Evolutionary conservation across 768 basidiomycete species (phyloP).

Genomic region (Phlegmacium glaucopus): DNA sequence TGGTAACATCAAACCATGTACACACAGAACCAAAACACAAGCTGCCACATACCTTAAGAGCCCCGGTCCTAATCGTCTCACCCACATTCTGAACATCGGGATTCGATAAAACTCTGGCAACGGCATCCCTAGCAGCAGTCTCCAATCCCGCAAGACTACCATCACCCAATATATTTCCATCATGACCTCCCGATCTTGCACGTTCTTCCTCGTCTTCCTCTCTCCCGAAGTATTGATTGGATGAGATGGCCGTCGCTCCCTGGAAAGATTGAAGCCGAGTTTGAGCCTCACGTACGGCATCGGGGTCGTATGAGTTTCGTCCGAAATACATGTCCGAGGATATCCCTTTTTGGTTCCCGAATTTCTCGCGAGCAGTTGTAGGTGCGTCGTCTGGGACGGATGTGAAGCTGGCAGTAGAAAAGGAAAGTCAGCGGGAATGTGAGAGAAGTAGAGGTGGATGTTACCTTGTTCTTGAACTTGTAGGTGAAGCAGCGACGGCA

Average conservation of each 20-base stretch:
- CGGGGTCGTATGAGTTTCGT: constrained; percentile 81
- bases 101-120: constrained; percentile 72
- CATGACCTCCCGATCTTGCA: constrained; percentile 32
- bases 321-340: constrained; percentile 99
- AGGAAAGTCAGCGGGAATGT: background rate
- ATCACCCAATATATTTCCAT: constrained; percentile 40
- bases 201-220: constrained; percentile 70
- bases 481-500: constrained; percentile 34
- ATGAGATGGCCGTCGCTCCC: constrained; percentile 91
- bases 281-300: constrained; percentile 70
- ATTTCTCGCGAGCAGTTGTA: constrained; percentile 85
- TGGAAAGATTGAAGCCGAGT: constrained; percentile 79
- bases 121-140: constrained; percentile 69
- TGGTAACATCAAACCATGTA: constrained; percentile 1
- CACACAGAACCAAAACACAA: background rate
- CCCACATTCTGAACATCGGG: constrained; percentile 86
- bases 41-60: constrained; percentile 60
- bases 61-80: constrained; percentile 75
- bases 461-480: constrained; percentile 31
- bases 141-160: constrained; percentile 58
- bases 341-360: constrained; percentile 91
- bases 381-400: constrained; percentile 53
- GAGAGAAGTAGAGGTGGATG: background rate
- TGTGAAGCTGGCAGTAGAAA: constrained; percentile 12
- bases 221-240: constrained; percentile 94